Evolutionary conservation across 164 flowering plant species (phyloP), one percentile per base, ranked within the genome.

Genomic region (Vitis rotundifolia): DNA sequence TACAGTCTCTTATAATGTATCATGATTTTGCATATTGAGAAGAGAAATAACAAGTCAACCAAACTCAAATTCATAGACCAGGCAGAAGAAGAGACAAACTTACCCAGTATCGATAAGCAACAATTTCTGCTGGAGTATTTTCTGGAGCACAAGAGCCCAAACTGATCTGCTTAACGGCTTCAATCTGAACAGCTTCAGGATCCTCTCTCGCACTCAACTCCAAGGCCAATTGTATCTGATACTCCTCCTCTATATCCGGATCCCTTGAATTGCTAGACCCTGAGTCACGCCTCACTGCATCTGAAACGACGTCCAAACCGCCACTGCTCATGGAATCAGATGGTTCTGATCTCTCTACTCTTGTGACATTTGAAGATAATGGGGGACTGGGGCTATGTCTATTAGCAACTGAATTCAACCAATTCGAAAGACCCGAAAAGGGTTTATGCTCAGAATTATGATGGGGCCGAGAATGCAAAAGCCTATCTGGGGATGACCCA

Each of bases 151-250:
- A 88, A 65, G 97, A 88, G 13, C 97, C 97, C 70, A 94, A 82
- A 81, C 99, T 94, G 59, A 94, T 89, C 84, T 92, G 97, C 87
- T 94, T 94, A 31, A 91, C 97, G 70, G 96, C 97, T 79, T 94
- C 97, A 76, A 94, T 94, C 80, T 94, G 97, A 72, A 82, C 91
- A 5, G 97, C 98, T 74, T 95, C 98, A 28, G 98, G 98, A 78
- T 92, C 99, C 80, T 92, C 99, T 72, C 83, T 89, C 3, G 96
- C 98, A 80, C 99, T 95, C 86, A 95, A 75, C 76, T 89, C 98
- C 86, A 95, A 75, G 44, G 98, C 98, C 82, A 92, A 54, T 72
- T 92, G 97, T 81, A 95, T 91, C 75, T 92, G 98, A 85, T 89
- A 92, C 78, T 92, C 98, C 78, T 94, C 99, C 72, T 92, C 97